Conservation (phyloP, 352 stramenopile genomes). For the Lagenidium giganteum region DNA sequence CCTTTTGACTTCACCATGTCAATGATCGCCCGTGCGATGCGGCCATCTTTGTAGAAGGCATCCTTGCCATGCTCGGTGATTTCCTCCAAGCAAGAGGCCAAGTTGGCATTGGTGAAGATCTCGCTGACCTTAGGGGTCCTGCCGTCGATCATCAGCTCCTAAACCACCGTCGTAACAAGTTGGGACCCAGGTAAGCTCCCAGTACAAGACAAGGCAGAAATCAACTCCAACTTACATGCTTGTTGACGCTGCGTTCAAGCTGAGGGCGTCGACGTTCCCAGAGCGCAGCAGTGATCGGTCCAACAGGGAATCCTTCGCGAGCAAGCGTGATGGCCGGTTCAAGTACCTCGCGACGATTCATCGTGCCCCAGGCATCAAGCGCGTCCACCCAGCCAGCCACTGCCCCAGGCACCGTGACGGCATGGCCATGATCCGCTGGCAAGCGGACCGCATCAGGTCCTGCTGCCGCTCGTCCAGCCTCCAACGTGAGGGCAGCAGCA, state of each 20-base stretch:
- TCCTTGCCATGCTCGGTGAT: constrained; percentile 84
- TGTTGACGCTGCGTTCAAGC: constrained; percentile 52
- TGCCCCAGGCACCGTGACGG: constrained; percentile 88
- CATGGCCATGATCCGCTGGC: constrained; percentile 52
- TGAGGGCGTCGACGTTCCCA: constrained; percentile 79
- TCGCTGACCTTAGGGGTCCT: constrained; percentile 54
- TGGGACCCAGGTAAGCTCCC: too few relatives aligned
- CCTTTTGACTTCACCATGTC: constrained; percentile 58
- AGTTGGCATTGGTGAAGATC: constrained; percentile 85
- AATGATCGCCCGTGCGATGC: constrained; percentile 87
- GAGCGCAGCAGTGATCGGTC: constrained; percentile 76
- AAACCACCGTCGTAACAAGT: neutral
- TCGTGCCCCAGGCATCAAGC: constrained; percentile 74
- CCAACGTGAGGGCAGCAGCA: constrained; percentile 74
- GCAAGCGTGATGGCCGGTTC: constrained; percentile 87
- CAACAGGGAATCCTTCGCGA: constrained; percentile 92
- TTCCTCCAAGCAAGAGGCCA: constrained; percentile 81
- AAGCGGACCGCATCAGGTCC: constrained; percentile 24
- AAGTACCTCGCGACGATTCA: constrained; percentile 85
- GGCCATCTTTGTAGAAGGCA: constrained; percentile 79
- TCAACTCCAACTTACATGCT: constrained; percentile 7
- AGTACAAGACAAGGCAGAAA: neutral
- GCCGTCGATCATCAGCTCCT: constrained; percentile 52
- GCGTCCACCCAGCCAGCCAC: constrained; percentile 92
- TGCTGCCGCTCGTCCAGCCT: constrained; percentile 27